A percentile compares a stretch with the other conserved stretches of the same genome.
These are phyloP conservation scores for Cadophora sp. DNA, from an alignment of 2,329 filamentous ascomycete species.

Conservation along the genomic window DNA sequence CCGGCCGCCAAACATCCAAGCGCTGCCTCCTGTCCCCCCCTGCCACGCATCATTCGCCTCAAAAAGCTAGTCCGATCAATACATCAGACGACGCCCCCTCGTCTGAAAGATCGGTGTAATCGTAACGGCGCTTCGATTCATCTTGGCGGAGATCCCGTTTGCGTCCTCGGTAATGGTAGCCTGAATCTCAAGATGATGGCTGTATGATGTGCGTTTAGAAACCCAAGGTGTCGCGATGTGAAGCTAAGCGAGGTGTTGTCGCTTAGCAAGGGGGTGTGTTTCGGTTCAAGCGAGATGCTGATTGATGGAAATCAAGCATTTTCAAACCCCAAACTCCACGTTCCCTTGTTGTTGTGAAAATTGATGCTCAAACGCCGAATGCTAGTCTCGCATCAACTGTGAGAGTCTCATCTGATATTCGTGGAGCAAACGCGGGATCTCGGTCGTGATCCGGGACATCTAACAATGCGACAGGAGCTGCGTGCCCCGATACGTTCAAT, in stretches of 20 bases:
- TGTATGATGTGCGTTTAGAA: slow-evolving; percentile 21
- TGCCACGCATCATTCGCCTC: neutral
- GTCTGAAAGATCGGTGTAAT: slow-evolving; percentile 16
- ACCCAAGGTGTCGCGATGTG: slow-evolving; percentile 24
- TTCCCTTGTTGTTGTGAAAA: neutral
- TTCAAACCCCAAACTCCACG: neutral
- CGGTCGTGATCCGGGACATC: neutral
- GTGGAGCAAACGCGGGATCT: neutral
- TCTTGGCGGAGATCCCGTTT: slow-evolving; percentile 24
- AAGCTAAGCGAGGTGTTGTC: slow-evolving; percentile 23
- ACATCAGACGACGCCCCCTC: slow-evolving; percentile 26
- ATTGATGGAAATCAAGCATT: slow-evolving; percentile 27
- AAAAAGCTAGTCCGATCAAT: slow-evolving; percentile 15
- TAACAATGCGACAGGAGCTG: neutral
- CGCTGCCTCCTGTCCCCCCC: slow-evolving; percentile 10
- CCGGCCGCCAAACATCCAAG: slow-evolving; percentile 16
- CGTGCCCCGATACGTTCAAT: neutral
- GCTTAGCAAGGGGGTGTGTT: slow-evolving; percentile 15
- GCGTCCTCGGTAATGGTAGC: slow-evolving; percentile 15
- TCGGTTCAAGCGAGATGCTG: slow-evolving; percentile 14
- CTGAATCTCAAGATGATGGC: slow-evolving; percentile 15
- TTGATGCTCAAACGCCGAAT: neutral
- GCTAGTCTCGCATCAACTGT: neutral
- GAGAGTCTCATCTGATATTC: neutral
- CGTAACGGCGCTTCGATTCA: slow-evolving; percentile 20